Base-by-base conservation (phyloP, 2,329 filamentous ascomycete genomes). In the Botryotinia calthae region DNA sequence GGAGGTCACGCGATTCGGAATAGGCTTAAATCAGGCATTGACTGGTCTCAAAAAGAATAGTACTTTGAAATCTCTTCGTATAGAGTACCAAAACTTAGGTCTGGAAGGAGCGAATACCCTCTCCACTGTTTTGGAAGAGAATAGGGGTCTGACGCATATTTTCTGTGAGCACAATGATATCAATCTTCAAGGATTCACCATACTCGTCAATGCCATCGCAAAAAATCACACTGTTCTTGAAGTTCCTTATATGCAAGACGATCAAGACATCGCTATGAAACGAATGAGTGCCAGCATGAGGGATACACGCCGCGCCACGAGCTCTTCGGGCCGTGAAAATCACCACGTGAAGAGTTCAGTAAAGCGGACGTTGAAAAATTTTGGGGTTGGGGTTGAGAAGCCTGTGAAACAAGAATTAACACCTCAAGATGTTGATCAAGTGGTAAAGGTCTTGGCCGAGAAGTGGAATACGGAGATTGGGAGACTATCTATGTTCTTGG, bases 161-260 rank as follows among this genome's bases (percentile, higher is more conserved):
- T 86, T 92, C 77, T 93, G 91, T 80, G 90, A 91, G 75, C 89
- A 91, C 80, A 93, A 93, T 78, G 88, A 89, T 71, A 91, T 92
- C 72, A 90, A 89, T 63, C 84, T 92, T n/a, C 88, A 90, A 75
- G 90, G 89, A 1, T 90, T 92, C 75, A 92, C 89, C 0, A 89
- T 90, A 69, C 82, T 92, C 10, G 88, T 93, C 67, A 91, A 93
- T 77, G 86, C 89, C 28, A 82, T 93, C n/a, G 86, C 90, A 73
- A 86, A 86, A 59, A 93, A 93, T 77, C 86, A 85, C 4, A 87
- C 87, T 0, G 80, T 93, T 1, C 79, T 91, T 22, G 87, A 86
- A 76, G 84, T 93, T 48, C 90, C 91, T 9, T 83, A 82, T 16
- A 90, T 93, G 87, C 84, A 87, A 51, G 85, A 87, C 75, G 89